Base-by-base conservation (phyloP, 495 filamentous ascomycete genomes). In the Recurvomyces mirabilis region DNA sequence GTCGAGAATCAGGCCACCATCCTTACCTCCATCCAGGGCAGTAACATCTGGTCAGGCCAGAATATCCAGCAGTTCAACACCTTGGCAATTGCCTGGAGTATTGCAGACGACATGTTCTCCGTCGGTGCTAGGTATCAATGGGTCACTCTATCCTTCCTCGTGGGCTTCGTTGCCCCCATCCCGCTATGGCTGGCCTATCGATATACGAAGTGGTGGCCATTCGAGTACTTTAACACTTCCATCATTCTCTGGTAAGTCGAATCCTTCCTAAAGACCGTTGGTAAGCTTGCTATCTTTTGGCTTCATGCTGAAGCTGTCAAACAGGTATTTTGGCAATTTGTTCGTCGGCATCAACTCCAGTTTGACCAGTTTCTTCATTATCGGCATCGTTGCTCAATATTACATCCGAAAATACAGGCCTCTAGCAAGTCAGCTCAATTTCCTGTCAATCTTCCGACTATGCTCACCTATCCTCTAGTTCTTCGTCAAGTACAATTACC, bases 401-500 rank as follows among this genome's bases (percentile, higher is more conserved):
- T 79, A 69, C 38, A 57, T 79, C 5, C 61, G 75, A 5, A 67
- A 68, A 44, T 62, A 68, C 38, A 34, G 55, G 0, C 72, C 75
- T 3, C 43, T 59, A 1, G 26, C n/a, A n/a, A 30, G 26, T 9
- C n/a, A n/a, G n/a, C n/a, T 30, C 26, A n/a, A 9, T 9, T 9
- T 30, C 26, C 26, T n/a, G n/a, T n/a, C n/a, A n/a, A n/a, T 30
- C 26, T 30, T 9, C 26, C 26, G 26, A 30, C 9, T 30, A 30
- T n/a, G n/a, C 26, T 30, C 9, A 30, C n/a, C 9, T 30, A 30
- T 30, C n/a, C 26, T 30, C 9, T n/a, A 30, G 32, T 61, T 71
- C 23, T 79, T 75, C 60, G 68, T 69, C 51, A 66, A 78, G 47
- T 78, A 74, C 43, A 72, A 68, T 21, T 79, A 77, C 43, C 59